phyloP scores from a whole-genome alignment of 2,329 filamentous ascomycete genomes.

The Xylariaceae sp. region DNA sequence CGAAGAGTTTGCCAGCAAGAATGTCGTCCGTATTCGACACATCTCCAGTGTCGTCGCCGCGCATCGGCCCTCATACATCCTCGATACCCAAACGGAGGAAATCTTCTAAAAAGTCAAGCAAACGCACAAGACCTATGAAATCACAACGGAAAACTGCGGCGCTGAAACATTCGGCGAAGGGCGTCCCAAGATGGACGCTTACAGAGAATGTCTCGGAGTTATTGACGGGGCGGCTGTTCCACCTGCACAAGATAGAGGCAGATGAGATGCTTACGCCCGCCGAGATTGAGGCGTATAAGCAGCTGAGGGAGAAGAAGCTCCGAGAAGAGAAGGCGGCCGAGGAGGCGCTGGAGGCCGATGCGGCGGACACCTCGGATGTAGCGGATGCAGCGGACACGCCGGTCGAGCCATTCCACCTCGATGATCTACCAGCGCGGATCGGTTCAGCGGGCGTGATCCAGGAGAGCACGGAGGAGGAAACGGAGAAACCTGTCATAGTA shows the following conservation, averaged over 20 bases:
- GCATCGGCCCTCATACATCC: neutral
- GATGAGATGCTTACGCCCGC: conserved; percentile 55
- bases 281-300: conserved; percentile 43
- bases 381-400: conserved; percentile 40
- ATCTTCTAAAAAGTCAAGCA: conserved; percentile 24
- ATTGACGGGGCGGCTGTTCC: conserved; percentile 50
- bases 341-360: conserved; percentile 29
- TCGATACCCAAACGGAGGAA: conserved; percentile 37
- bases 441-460: conserved; percentile 34
- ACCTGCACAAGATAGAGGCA: conserved; percentile 51
- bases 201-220: conserved; percentile 54
- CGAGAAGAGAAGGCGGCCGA: conserved; percentile 29
- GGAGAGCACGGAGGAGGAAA: conserved; percentile 14
- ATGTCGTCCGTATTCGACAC: conserved; percentile 1
- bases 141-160: conserved; percentile 22
- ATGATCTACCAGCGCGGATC: conserved; percentile 41
- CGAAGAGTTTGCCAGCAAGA: conserved; percentile 8
- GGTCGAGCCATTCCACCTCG: conserved; percentile 45
- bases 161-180: conserved; percentile 25
- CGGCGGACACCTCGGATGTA: too few species aligned
- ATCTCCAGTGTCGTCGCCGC: conserved; percentile 4
- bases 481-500: conserved; percentile 20
- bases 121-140: conserved; percentile 19
- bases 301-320: conserved; percentile 33
- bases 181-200: conserved; percentile 46